Percentiles rank a stretch among this genome's conserved stretches.
Evolutionary conservation across 371 early-diverging fungal species (phyloP).

Genomic region (Mortierella sp.): DNA sequence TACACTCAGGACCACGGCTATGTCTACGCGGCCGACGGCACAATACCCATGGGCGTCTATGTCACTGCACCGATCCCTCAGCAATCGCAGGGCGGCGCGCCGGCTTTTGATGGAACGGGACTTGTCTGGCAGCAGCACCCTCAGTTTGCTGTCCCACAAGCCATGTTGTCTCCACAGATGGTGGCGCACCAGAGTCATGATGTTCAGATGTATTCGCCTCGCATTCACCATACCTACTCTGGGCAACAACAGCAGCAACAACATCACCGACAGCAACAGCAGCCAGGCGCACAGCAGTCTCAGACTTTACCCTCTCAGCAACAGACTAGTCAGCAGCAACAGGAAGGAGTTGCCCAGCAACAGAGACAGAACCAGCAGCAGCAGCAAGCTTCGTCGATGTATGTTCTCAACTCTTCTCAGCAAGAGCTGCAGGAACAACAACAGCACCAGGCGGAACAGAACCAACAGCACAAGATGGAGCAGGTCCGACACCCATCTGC

Average conservation of each 20-base stretch:
- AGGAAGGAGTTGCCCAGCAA: background rate
- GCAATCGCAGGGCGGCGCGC: background rate
- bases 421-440: slow-evolving; percentile 9
- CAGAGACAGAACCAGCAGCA: slow-evolving; percentile 6
- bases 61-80: slow-evolving; percentile 9
- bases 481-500: slow-evolving; percentile 19
- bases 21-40: slow-evolving; percentile 21
- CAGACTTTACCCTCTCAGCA: background rate
- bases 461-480: slow-evolving; percentile 20
- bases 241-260: slow-evolving; percentile 30
- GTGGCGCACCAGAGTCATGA: slow-evolving; percentile 16
- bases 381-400: background rate
- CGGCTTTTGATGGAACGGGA: slow-evolving; percentile 13
- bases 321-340: slow-evolving; percentile 11
- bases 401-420: background rate
- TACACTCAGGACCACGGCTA: slow-evolving; percentile 18
- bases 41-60: slow-evolving; percentile 15
- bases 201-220: slow-evolving; percentile 18
- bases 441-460: slow-evolving; percentile 12
- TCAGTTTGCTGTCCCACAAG: slow-evolving; percentile 15
- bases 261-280: slow-evolving; percentile 26
- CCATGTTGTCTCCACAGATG: slow-evolving; percentile 11
- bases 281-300: background rate
- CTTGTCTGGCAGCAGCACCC: slow-evolving; percentile 26
- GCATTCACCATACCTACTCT: background rate